A percentile compares a stretch with the other conserved stretches of the same genome.
Evolutionary conservation across 441 rosid species (phyloP).

Genomic region (Eruca vesicaria): DNA sequence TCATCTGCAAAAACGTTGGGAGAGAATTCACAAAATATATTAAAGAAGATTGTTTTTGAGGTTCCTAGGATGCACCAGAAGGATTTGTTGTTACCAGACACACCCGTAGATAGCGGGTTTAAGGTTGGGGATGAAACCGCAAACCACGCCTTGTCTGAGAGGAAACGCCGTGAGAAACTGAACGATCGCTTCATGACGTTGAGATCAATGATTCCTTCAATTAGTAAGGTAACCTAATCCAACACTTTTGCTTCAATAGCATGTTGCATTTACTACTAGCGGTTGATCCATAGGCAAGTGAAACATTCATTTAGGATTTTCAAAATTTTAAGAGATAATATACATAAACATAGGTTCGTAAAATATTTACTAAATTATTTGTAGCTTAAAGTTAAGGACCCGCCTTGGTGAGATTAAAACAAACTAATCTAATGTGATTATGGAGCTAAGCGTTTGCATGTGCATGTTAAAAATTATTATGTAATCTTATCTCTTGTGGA

Average conservation of each 20-base stretch:
- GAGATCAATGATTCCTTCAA: constrained; percentile 70
- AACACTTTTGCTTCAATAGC: not conserved
- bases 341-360: no score
- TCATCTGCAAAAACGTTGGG: not conserved
- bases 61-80: constrained; percentile 67
- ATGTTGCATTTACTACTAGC: not conserved
- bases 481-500: not conserved
- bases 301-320: no score
- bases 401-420: not conserved
- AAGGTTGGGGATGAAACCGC: constrained; percentile 49
- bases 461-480: not conserved
- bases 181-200: constrained; percentile 56
- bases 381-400: no score
- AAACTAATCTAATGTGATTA: not conserved
- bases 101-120: constrained; percentile 35
- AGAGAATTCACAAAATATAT: constrained; percentile 45
- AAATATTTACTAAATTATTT: no score
- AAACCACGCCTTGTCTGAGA: constrained; percentile 49
- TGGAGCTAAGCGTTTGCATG: not conserved
- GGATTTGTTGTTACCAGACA: constrained; percentile 35
- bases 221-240: constrained; percentile 54
- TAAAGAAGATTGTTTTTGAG: constrained; percentile 73
- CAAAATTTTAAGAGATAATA: no score
- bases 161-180: constrained; percentile 56
- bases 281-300: no score